Conservation (phyloP, 371 early-diverging fungal genomes). For the Mucor racemosus region DNA sequence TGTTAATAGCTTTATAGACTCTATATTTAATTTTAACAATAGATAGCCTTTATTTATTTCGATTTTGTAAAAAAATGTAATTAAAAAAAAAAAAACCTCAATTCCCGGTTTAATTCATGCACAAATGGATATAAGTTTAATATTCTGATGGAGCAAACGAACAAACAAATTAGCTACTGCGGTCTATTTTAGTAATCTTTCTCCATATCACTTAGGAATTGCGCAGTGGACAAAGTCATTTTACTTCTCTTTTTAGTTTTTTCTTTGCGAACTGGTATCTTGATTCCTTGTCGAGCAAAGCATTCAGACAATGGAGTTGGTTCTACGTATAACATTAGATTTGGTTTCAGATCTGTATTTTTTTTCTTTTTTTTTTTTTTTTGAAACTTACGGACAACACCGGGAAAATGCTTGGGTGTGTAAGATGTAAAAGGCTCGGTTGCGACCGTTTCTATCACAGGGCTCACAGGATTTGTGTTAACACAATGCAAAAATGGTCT, state of each 20-base stretch:
- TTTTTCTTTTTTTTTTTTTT: background rate
- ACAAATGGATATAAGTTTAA: no score
- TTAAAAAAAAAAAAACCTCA: no score
- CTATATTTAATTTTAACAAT: no score
- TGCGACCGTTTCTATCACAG: constrained; percentile 40
- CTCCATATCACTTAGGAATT: background rate
- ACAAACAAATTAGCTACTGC: background rate
- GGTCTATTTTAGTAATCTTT: background rate
- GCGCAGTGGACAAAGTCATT: background rate
- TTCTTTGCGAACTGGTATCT: constrained; percentile 67
- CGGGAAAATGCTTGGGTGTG: constrained; percentile 71
- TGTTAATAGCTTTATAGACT: no score
- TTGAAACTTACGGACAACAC: constrained; percentile 64
- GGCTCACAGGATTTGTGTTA: constrained; percentile 37
- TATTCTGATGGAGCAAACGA: no score
- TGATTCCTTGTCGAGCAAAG: constrained; percentile 73
- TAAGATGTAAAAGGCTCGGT: constrained; percentile 64
- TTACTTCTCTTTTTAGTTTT: background rate
- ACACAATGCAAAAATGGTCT: constrained; percentile 36
- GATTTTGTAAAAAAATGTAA: no score
- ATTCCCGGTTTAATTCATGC: no score
- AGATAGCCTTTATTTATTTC: no score
- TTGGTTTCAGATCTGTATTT: background rate
- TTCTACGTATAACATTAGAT: constrained; percentile 35
- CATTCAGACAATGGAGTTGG: constrained; percentile 70